Base-by-base conservation (phyloP, 495 filamentous ascomycete species). In the Podospora australis region DNA sequence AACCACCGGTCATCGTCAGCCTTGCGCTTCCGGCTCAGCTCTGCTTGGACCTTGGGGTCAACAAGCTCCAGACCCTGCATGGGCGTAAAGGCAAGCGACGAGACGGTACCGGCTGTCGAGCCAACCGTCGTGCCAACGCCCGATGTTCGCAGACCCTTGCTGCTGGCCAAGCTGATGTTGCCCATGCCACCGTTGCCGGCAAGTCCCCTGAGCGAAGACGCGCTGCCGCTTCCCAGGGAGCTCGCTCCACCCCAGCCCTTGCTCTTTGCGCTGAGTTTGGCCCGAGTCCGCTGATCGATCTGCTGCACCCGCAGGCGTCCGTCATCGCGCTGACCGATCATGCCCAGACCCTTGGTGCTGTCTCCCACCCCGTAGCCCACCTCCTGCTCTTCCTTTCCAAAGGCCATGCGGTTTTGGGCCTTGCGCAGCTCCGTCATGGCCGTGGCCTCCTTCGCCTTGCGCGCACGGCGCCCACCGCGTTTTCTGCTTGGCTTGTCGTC, bases 361-460 rank as follows among this genome's bases (percentile, higher is more conserved):
- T 95, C 89, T 23, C 91, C 87, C 8, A 79, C 79, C 11, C 90
- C 92, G 62, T 94, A 97, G 11, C 92, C 92, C 16, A 92, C 86
- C 67, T 98, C 92, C 53, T 84, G 80, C 65, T 98, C 92, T 58
- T 97, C 92, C 58, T 94, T 92, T 42, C 91, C 91, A 55, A 98
- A 98, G 0, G 85, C 89, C 77, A 98, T 83, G 19, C 92, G 80
- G 68, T 98, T 98, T 68, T 96, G 91, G 6, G 90, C 89, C 60
- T 97, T 97, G 47, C 90, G 85, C 24, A 98, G 72, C 47, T 98
- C 92, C 2, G 92, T 98, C 90, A 96, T 95, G 49, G 92, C 91
- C 5, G 86, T 86, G 7, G 90, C 90, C 70, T 96, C 94, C 74
- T 98, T 98, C 50, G 90, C 92, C 64, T 95, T 96, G 30, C 92